These are phyloP conservation scores for Fusarium aywerte DNA, from an alignment of 2,329 filamentous ascomycete genomes.

Conservation along the genomic window DNA sequence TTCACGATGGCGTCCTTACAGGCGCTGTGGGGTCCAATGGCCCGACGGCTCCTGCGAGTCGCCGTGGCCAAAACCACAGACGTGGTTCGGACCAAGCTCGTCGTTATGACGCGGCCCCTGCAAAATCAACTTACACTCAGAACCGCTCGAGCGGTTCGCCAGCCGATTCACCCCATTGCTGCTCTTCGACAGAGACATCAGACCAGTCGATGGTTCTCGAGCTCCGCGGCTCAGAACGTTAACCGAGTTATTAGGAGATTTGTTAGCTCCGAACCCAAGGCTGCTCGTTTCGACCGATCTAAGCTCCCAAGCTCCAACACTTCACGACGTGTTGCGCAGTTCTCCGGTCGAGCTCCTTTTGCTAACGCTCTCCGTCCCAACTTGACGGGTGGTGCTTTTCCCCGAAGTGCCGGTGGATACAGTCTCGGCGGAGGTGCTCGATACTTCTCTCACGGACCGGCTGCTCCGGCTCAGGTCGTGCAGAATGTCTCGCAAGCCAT, in stretches of 20 bases:
- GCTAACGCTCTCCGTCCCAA: conserved; percentile 90
- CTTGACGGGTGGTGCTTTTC: conserved; percentile 85
- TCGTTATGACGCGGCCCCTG: conserved; percentile 56
- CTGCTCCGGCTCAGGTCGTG: conserved; percentile 87
- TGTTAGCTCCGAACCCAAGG: conserved; percentile 56
- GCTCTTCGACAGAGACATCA: conserved; percentile 60
- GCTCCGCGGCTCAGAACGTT: conserved; percentile 55
- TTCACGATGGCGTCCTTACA: conserved; percentile 65
- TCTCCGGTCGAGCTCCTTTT: conserved; percentile 84
- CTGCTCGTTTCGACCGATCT: conserved; percentile 58
- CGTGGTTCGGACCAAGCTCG: conserved; percentile 62
- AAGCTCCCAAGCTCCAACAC: conserved; percentile 62
- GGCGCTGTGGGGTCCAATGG: conserved; percentile 67
- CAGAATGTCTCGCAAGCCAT: conserved; percentile 96
- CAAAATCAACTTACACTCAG: conserved; percentile 59
- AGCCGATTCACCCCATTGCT: conserved; percentile 65
- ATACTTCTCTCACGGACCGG: conserved; percentile 90
- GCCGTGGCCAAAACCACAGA: conserved; percentile 63
- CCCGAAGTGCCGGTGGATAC: conserved; percentile 91
- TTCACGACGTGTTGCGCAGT: conserved; percentile 64
- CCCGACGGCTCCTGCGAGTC: conserved; percentile 65
- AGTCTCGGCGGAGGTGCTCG: conserved; percentile 76
- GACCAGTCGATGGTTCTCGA: conserved; percentile 60
- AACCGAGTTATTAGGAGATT: conserved; percentile 62
- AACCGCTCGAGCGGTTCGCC: conserved; percentile 54